phyloP scores from a whole-genome alignment of 805 yeast genomes.

The Aciculoconidium aculeatum region DNA sequence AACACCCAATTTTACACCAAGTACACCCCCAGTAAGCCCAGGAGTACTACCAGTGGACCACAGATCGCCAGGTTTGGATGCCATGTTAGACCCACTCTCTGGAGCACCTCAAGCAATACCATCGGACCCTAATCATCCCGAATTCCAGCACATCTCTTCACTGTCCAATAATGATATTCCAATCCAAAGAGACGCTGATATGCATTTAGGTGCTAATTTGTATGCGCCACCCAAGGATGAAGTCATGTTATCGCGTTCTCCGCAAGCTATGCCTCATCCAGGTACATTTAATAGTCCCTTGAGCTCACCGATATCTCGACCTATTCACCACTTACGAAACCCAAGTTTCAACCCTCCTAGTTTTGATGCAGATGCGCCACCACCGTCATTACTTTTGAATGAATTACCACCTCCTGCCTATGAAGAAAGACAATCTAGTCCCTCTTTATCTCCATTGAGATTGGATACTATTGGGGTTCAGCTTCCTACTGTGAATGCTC shows the following conservation, averaged over 20 bases:
- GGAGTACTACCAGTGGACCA: slow-evolving; percentile 43
- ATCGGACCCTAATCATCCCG: slow-evolving; percentile 7
- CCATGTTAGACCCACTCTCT: slow-evolving; percentile 11
- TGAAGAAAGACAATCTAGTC: slow-evolving; percentile 11
- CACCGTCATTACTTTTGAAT: slow-evolving; percentile 10
- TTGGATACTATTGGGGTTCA: neutral
- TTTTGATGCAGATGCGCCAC: slow-evolving; percentile 31
- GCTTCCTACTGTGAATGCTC: neutral
- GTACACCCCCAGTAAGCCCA: slow-evolving; percentile 51
- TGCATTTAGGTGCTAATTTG: slow-evolving; percentile 40
- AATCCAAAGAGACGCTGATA: slow-evolving; percentile 29
- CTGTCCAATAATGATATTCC: slow-evolving; percentile 25
- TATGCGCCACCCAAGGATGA: slow-evolving; percentile 49
- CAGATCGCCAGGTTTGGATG: slow-evolving; percentile 12
- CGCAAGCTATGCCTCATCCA: slow-evolving; percentile 56
- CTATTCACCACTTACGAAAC: slow-evolving; percentile 47
- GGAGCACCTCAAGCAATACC: slow-evolving; percentile 15
- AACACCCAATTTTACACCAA: slow-evolving; percentile 20
- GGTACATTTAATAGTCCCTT: slow-evolving; percentile 39
- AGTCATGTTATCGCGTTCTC: slow-evolving; percentile 43
- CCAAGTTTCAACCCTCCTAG: slow-evolving; percentile 64
- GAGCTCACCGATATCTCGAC: slow-evolving; percentile 34
- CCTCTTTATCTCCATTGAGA: slow-evolving; percentile 19
- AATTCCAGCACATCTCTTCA: slow-evolving; percentile 25
- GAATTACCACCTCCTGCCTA: slow-evolving; percentile 30